These are phyloP conservation scores for Backusella sp. DNA, from an alignment of 192 early-diverging fungal genomes.

Conservation along the genomic window DNA sequence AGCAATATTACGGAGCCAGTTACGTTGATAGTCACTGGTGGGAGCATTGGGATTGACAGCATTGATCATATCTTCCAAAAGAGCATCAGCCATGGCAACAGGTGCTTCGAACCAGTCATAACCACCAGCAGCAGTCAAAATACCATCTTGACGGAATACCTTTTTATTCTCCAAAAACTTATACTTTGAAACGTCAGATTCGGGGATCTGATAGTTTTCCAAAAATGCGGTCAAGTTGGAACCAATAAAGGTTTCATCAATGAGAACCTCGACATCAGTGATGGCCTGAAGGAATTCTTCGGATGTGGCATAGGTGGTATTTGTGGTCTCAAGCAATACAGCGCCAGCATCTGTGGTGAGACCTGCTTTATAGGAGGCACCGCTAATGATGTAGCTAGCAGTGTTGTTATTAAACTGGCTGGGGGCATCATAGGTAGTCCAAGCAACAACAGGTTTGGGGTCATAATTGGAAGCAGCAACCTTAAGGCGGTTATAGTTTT, in stretches of 20 bases:
- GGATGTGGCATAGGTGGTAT: constrained; percentile 35
- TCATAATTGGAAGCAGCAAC: constrained; percentile 29
- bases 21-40: constrained; percentile 48
- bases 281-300: constrained; percentile 54
- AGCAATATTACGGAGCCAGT: constrained; percentile 75
- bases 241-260: constrained; percentile 64
- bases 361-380: constrained; percentile 58
- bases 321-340: constrained; percentile 47
- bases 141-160: constrained; percentile 68
- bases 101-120: constrained; percentile 72
- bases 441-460: constrained; percentile 56
- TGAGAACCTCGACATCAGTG: constrained; percentile 58
- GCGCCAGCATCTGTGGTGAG: constrained; percentile 60
- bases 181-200: constrained; percentile 35
- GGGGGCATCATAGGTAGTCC: constrained; percentile 61
- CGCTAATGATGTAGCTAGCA: constrained; percentile 57
- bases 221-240: constrained; percentile 48
- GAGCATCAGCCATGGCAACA: constrained; percentile 68
- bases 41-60: constrained; percentile 58
- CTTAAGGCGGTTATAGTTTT: constrained; percentile 61
- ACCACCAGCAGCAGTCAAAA: constrained; percentile 61
- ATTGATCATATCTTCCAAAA: constrained; percentile 70
- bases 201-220: constrained; percentile 54
- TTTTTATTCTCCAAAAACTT: constrained; percentile 64
- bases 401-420: constrained; percentile 67